Conservation (phyloP, 768 basidiomycete species). For the Mycena amicta region DNA sequence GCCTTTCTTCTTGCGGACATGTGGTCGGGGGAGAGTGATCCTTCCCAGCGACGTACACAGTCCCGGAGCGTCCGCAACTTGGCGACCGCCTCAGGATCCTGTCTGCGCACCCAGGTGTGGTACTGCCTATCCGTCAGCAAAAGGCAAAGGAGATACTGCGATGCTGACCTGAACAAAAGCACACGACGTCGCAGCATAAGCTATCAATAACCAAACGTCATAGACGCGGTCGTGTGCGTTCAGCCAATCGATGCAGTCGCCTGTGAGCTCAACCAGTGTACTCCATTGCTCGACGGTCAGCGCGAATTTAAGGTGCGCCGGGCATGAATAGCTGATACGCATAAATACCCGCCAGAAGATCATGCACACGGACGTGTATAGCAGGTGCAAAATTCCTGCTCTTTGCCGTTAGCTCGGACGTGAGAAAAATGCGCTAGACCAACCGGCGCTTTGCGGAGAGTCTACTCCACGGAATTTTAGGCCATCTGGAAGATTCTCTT, state of each 20-base stretch:
- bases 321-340: slow-evolving; percentile 93
- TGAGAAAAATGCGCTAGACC: slow-evolving; percentile 26
- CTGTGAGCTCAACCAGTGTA: slow-evolving; percentile 68
- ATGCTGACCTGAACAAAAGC: slow-evolving; percentile 83
- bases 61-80: slow-evolving; percentile 82
- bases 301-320: slow-evolving; percentile 85
- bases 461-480: slow-evolving; percentile 77
- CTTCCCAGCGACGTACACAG: slow-evolving; percentile 87
- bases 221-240: slow-evolving; percentile 77
- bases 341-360: slow-evolving; percentile 99
- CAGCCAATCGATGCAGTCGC: slow-evolving; percentile 89
- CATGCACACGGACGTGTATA: slow-evolving; percentile 90
- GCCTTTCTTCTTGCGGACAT: slow-evolving; percentile 94
- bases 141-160: not conserved
- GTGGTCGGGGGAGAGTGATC: slow-evolving; percentile 84
- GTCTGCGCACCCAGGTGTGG: slow-evolving; percentile 88
- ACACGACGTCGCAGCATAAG: slow-evolving; percentile 86
- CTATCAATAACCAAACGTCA: slow-evolving; percentile 85
- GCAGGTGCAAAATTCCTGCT: slow-evolving; percentile 82
- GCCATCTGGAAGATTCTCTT: slow-evolving; percentile 71
- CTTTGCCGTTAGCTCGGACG: slow-evolving; percentile 1
- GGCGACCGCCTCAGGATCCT: slow-evolving; percentile 72
- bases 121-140: slow-evolving; percentile 54
- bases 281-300: slow-evolving; percentile 83
- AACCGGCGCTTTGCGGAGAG: slow-evolving; percentile 68